Conservation (phyloP, 164 flowering plant genomes). For the Kingdonia uniflora region DNA sequence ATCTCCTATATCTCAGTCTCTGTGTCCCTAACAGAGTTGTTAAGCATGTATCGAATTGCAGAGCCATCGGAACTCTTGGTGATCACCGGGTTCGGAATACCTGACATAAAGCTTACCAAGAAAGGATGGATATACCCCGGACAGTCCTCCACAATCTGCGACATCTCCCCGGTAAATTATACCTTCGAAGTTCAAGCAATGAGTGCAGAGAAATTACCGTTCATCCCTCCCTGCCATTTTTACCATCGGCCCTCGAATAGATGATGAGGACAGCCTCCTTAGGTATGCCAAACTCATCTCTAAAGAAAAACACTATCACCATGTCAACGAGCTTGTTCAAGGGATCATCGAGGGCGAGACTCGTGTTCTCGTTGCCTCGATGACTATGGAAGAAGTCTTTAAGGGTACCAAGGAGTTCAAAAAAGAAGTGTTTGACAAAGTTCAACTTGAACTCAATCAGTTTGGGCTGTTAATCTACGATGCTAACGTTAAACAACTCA, state of each 20-base stretch:
- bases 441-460: constrained; percentile 8
- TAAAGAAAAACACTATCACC: constrained; percentile 17
- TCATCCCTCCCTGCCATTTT: constrained; percentile 21
- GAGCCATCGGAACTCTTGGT: constrained; percentile 16
- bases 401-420: constrained; percentile 30
- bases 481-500: constrained; percentile 31
- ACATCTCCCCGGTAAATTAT: constrained; percentile 20
- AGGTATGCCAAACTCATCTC: constrained; percentile 21
- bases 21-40: background rate
- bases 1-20: too few species aligned
- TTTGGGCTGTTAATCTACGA: constrained; percentile 17
- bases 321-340: constrained; percentile 30
- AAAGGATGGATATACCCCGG: constrained; percentile 18
- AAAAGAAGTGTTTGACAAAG: constrained; percentile 25
- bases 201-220: constrained; percentile 21
- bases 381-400: constrained; percentile 37
- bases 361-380: constrained; percentile 30
- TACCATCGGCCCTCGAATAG: constrained; percentile 18
- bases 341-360: constrained; percentile 37
- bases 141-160: constrained; percentile 12
- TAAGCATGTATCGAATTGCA: constrained; percentile 16
- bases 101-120: constrained; percentile 21
- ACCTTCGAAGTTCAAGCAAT: constrained; percentile 20
- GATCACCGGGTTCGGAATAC: constrained; percentile 17
- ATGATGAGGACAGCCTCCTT: constrained; percentile 10